Conservation (phyloP, 2,329 filamentous ascomycete species). For the Aspergillus ruber region DNA sequence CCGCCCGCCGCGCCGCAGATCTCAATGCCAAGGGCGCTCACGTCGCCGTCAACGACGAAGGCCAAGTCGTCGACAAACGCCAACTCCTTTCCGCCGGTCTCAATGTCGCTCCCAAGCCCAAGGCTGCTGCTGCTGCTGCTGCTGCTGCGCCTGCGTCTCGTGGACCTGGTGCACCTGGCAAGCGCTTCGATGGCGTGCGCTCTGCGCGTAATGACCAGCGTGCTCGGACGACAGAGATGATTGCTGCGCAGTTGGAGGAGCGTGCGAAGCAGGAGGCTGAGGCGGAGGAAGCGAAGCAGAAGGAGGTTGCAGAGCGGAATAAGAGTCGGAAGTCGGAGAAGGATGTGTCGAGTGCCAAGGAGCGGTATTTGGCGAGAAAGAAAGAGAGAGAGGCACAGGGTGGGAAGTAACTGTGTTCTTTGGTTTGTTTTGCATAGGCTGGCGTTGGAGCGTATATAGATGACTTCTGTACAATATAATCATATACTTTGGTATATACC, state of each 20-base stretch:
- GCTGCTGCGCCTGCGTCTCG: conserved; percentile 10
- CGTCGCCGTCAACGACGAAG: conserved; percentile 57
- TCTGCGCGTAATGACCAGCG: conserved; percentile 32
- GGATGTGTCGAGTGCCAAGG: conserved; percentile 55
- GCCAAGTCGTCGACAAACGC: conserved; percentile 58
- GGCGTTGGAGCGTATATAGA: neutral
- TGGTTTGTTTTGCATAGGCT: neutral
- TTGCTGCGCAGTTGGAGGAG: conserved; percentile 54
- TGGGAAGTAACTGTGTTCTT: conserved; percentile 7
- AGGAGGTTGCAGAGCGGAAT: conserved; percentile 48
- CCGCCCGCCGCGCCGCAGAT: conserved; percentile 51
- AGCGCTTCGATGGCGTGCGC: conserved; percentile 19
- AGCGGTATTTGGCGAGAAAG: conserved; percentile 57
- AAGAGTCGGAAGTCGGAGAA: conserved; percentile 54
- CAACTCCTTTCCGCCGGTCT: conserved; percentile 57
- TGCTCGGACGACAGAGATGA: conserved; percentile 54
- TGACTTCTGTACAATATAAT: too few species aligned
- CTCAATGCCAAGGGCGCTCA: conserved; percentile 46
- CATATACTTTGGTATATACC: neutral
- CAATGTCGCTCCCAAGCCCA: conserved; percentile 54
- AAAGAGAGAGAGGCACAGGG: conserved; percentile 41
- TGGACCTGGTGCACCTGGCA: conserved; percentile 11
- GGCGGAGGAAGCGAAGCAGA: conserved; percentile 50
- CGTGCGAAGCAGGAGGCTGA: conserved; percentile 50
- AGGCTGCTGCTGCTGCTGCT: conserved; percentile 20